A percentile compares a stretch with the other conserved stretches of the same genome.
These are phyloP conservation scores for Ogataea glucozyma DNA, from an alignment of 805 yeast genomes.

Conservation along the genomic window DNA sequence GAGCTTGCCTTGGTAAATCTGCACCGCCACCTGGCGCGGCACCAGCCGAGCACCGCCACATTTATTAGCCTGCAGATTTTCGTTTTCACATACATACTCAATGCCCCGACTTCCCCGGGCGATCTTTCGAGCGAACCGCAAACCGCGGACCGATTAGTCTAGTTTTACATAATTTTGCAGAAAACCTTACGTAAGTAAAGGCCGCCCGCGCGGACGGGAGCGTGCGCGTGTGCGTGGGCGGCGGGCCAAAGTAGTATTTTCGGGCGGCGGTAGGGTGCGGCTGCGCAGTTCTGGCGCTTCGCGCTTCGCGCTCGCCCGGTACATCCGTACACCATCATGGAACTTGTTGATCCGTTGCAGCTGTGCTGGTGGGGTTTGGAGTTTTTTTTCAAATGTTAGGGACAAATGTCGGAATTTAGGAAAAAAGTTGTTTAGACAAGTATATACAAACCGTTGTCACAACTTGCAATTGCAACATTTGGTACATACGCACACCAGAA, in stretches of 20 bases:
- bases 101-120: constrained; percentile 2
- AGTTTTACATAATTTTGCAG: too few species aligned
- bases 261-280: too few species aligned
- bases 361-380: constrained; percentile 11
- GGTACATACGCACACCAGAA: neutral
- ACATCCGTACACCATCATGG: constrained; percentile 18
- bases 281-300: too few species aligned
- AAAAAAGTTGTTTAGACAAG: neutral
- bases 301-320: too few species aligned
- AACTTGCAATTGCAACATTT: neutral
- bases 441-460: neutral
- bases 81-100: neutral
- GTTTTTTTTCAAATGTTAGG: constrained; percentile 4
- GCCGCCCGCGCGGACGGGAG: neutral
- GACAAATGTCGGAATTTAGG: constrained; percentile 3
- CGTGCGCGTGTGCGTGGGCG: too few species aligned
- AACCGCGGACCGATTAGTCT: neutral
- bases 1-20: too few species aligned
- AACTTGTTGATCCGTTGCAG: constrained; percentile 14
- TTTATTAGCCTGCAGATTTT: neutral
- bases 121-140: constrained; percentile 1
- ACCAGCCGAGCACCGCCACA: neutral
- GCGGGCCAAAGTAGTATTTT: too few species aligned
- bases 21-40: too few species aligned
- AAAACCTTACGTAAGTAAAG: neutral